phyloP scores from a whole-genome alignment of 495 filamentous ascomycete genomes.

The Eremomyces bilateralis region DNA sequence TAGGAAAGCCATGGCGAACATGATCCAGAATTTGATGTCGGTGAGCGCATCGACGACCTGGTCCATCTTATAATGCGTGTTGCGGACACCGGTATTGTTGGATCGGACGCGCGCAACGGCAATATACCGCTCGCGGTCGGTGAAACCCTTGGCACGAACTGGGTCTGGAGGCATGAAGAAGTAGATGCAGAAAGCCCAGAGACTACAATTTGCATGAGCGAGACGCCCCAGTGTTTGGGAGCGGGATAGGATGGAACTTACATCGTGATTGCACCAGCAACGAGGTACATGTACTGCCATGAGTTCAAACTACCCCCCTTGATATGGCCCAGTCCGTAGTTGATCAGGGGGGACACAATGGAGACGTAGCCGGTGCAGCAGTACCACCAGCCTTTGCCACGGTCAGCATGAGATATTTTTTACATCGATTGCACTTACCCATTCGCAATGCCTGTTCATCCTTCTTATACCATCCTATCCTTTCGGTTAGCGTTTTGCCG shows the following conservation, averaged over 20 bases:
- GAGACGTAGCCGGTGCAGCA: slow-evolving; percentile 27
- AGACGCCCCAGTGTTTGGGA: too few relatives aligned
- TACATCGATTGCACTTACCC: too few relatives aligned
- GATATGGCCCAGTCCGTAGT: slow-evolving; percentile 28
- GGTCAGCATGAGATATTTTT: too few relatives aligned
- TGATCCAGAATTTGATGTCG: slow-evolving; percentile 25
- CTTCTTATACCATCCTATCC: slow-evolving; percentile 27
- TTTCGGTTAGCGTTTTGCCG: too few relatives aligned
- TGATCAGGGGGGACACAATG: slow-evolving; percentile 26
- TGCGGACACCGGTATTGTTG: slow-evolving; percentile 15
- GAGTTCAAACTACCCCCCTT: slow-evolving; percentile 12
- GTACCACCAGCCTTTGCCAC: slow-evolving; percentile 22
- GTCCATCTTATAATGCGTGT: slow-evolving; percentile 13
- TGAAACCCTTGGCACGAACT: slow-evolving; percentile 24
- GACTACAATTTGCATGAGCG: too few relatives aligned
- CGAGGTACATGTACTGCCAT: slow-evolving; percentile 16
- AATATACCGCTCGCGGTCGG: slow-evolving; percentile 13
- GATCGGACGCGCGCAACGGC: slow-evolving; percentile 13
- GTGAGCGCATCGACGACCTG: slow-evolving; percentile 25
- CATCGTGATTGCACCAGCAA: slow-evolving; percentile 29
- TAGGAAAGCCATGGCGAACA: slow-evolving; percentile 18
- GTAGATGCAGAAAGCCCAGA: slow-evolving; percentile 19
- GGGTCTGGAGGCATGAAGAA: slow-evolving; percentile 27
- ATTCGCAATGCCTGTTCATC: slow-evolving; percentile 21
- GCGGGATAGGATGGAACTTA: too few relatives aligned